These are phyloP conservation scores for Nigrograna mackinnonii DNA, from an alignment of 2,329 filamentous ascomycete genomes.

Conservation along the genomic window DNA sequence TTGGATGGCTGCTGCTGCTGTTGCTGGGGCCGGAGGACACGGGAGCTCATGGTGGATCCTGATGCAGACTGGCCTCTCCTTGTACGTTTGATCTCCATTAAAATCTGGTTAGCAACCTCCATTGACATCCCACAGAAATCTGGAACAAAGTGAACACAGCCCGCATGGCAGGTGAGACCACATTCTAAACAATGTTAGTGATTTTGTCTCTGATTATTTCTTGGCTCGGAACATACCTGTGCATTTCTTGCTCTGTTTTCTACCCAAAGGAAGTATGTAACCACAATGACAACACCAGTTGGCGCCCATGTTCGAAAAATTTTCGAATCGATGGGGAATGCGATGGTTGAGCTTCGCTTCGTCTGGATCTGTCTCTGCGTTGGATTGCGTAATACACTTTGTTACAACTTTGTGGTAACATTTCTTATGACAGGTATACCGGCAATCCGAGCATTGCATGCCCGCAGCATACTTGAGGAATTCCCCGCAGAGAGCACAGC, in stretches of 20 bases:
- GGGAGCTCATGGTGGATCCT: conserved; percentile 53
- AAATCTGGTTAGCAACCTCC: conserved; percentile 92
- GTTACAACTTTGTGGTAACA: conserved; percentile 97
- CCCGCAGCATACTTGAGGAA: conserved; percentile 98
- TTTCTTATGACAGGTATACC: conserved; percentile 98
- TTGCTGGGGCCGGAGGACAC: conserved; percentile 21
- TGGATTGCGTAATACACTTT: conserved; percentile 99
- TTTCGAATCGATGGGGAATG: conserved; percentile 94
- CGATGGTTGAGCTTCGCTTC: conserved; percentile 99
- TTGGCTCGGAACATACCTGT: conserved; percentile 71
- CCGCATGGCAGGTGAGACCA: conserved; percentile 83
- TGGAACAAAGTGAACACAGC: conserved; percentile 92
- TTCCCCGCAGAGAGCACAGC: conserved; percentile 94
- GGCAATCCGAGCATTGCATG: conserved; percentile 99
- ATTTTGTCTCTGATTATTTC: no score
- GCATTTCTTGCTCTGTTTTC: conserved; percentile 93
- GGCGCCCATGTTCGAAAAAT: conserved; percentile 96
- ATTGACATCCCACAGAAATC: conserved; percentile 99
- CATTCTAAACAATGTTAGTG: conserved; percentile 67
- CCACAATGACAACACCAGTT: conserved; percentile 99
- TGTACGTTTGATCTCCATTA: conserved; percentile 80
- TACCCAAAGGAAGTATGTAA: conserved; percentile 91
- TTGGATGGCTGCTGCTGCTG: conserved; percentile 14
- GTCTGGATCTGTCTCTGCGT: conserved; percentile 96
- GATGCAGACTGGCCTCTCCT: conserved; percentile 68